Base-by-base conservation (phyloP, 495 filamentous ascomycete genomes). In the Talaromyces nanjingensis region DNA sequence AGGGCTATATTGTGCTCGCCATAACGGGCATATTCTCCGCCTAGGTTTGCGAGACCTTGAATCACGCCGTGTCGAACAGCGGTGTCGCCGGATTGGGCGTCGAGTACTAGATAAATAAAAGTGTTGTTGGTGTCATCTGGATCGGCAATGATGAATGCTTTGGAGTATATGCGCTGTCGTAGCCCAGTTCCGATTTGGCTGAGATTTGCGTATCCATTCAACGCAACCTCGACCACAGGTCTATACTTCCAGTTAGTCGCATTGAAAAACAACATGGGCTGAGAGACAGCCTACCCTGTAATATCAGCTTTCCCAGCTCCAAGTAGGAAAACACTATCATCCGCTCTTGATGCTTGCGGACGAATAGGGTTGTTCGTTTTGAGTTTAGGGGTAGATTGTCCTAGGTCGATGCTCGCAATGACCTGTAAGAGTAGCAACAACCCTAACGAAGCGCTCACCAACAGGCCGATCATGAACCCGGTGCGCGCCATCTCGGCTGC, bases 251-350 rank as follows among this genome's bases (percentile, higher is more conserved):
- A 42, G 55, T 8, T 12, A 39, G 34, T 37, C 42, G 59, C 54
- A 4, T 33, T n/a, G 60, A 55, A 2, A 20, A 27, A 24, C 20
- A 34, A 45, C 14, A 24, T 20, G 63, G 54, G 63, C 22, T 24
- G 75, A 20, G 82, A 76, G 27, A 81, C 81, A 8, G 22, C 22
- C 22, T 86, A 92, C 77, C 93, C 94, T 29, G 94, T 98, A 67
- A 98, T 91, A 77, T 98, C 94, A 20, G 88, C 92, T 72, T 96
- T 97, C 16, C 94, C 94, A 2, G 92, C 91, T 2, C 94, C 94
- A n/a, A 98, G 71, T 6, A 96, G 74, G 66, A 96, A 96, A 55
- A 85, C 77, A 29, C 81, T 73, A 63, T 79, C 66, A 55, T 76
- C 72, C 4, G 64, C 59, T 31, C 37, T 27, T 49, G 59, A 59